These are phyloP conservation scores for Apophysomyces sp. DNA, from an alignment of 371 early-diverging fungal genomes.

Conservation along the genomic window DNA sequence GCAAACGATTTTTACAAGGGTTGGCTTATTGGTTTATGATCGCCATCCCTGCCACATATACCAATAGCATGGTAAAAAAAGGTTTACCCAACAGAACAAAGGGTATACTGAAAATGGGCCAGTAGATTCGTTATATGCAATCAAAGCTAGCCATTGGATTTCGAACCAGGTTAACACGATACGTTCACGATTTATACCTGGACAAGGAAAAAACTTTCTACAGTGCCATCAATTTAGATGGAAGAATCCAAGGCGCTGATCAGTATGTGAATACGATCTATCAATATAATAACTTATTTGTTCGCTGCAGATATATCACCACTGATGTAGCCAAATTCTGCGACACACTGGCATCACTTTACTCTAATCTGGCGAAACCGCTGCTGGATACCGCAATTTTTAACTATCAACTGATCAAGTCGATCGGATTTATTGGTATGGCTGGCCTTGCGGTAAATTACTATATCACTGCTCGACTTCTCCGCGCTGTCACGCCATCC, in stretches of 20 bases:
- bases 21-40: slow-evolving; percentile 93
- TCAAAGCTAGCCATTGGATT: slow-evolving; percentile 90
- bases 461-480: slow-evolving; percentile 64
- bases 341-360: slow-evolving; percentile 70
- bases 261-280: slow-evolving; percentile 50
- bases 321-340: slow-evolving; percentile 86
- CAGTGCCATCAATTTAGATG: slow-evolving; percentile 81
- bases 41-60: slow-evolving; percentile 96
- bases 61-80: slow-evolving; percentile 88
- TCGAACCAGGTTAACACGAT: slow-evolving; percentile 78
- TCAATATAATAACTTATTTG: neutral
- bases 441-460: slow-evolving; percentile 71
- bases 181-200: slow-evolving; percentile 80
- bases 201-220: slow-evolving; percentile 78
- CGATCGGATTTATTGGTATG: slow-evolving; percentile 75
- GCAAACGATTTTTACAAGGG: slow-evolving; percentile 42
- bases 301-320: slow-evolving; percentile 62
- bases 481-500: slow-evolving; percentile 78
- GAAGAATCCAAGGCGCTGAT: slow-evolving; percentile 83
- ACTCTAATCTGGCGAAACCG: slow-evolving; percentile 87
- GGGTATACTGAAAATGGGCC: neutral
- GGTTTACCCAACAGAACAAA: neutral
- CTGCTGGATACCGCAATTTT: slow-evolving; percentile 82
- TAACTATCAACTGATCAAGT: slow-evolving; percentile 77
- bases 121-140: slow-evolving; percentile 82